Conservation (phyloP, 768 basidiomycete genomes). For the Porphyrellus cyaneotinctus region DNA sequence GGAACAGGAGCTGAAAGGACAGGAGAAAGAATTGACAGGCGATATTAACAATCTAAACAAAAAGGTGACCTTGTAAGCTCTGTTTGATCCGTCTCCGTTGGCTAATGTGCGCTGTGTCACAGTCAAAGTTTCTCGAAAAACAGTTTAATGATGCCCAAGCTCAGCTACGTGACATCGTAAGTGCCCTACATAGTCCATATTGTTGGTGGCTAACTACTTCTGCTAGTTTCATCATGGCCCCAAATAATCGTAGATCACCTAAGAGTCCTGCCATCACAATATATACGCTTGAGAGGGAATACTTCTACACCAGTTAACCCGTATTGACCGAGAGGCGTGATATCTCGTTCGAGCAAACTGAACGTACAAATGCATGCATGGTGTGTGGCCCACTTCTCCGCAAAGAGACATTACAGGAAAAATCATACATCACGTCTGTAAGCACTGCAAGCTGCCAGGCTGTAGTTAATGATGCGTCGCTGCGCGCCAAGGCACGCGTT, state of each 20-base stretch:
- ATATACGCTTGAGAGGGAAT: neutral
- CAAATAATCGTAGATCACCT: constrained; percentile 19
- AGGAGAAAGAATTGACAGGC: constrained; percentile 81
- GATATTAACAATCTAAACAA: constrained; percentile 80
- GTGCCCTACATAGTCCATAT: constrained; percentile 20
- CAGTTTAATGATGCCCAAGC: constrained; percentile 87
- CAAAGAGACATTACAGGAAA: neutral
- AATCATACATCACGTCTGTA: neutral
- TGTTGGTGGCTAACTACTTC: constrained; percentile 3
- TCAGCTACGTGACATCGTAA: constrained; percentile 81
- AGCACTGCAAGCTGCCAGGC: neutral
- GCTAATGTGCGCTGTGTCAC: neutral
- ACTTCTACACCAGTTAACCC: constrained; percentile 1
- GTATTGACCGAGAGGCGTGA: neutral
- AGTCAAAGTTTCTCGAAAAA: constrained; percentile 92
- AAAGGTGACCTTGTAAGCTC: constrained; percentile 52
- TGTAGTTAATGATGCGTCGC: constrained; percentile 6
- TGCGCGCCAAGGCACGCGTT: constrained; percentile 14
- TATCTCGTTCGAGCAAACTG: neutral
- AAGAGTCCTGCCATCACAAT: constrained; percentile 7
- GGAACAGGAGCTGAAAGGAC: constrained; percentile 66
- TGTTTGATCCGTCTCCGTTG: neutral
- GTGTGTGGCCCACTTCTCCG: neutral
- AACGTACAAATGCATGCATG: neutral
- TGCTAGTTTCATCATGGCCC: constrained; percentile 30